Base-by-base conservation (phyloP, 139 green algal genomes). In the Asterochloris erici region DNA sequence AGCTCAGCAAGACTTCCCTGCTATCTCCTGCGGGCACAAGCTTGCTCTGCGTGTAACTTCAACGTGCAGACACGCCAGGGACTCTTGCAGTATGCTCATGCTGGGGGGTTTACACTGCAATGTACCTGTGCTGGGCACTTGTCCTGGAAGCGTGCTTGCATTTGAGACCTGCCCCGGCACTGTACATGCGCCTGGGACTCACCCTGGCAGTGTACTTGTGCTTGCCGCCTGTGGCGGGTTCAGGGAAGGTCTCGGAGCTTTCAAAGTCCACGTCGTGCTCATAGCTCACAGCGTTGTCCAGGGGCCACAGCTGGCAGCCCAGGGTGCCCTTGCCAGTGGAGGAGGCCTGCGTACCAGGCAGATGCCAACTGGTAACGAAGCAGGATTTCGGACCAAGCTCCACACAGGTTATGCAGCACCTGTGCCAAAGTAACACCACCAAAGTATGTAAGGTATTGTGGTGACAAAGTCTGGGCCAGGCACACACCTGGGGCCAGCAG, bases 191-290 rank as follows among this genome's bases (percentile, higher is more conserved):
- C 38, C 9, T 15, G 0, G 15, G 38, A 0, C 74, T 66, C 24
- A 82, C 79, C 74, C 75, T 79, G 28, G 76, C 73, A 28, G 85
- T 83, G 73, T 84, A 80, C 79, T 83, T 83, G 29, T 83, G 29
- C 54, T 38, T 66, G 73, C 19, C 54, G 10, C 74, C 64, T 10
- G 61, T 70, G 27, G 11, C 28, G 14, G 81, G 62, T 14, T 54
- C 63, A 63, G 27, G 11, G 14, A 79, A 66, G 26, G 83, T 15
- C 19, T 21, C 84, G 23, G 71, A 11, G 15, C 26, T 73, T 38
- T 76, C 26, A 23, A 70, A 74, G 64, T 88, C 86, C 29, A 88
- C 71, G 79, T 88, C 78, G 68, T 92, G 90, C 38, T 93, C 86
- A 63, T 89, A 86, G 19, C 76, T 78, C 19, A 88, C 82, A 62